These are phyloP conservation scores for Discostella pseudostelligera DNA, from an alignment of 108 stramenopile species.

Conservation along the genomic window DNA sequence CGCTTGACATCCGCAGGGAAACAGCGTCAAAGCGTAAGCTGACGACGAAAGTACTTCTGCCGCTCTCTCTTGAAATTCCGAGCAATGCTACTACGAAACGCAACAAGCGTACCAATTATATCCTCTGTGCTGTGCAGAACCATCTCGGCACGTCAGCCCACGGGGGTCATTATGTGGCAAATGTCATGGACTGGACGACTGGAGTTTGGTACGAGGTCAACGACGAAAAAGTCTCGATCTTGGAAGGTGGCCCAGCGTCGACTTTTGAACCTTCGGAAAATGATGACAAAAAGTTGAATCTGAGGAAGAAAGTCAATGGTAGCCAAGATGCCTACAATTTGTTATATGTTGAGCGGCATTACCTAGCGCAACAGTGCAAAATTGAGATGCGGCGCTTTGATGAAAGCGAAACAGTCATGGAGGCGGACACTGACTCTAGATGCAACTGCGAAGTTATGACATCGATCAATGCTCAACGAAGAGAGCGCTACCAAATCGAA, in stretches of 20 bases:
- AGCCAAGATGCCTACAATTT: constrained; percentile 87
- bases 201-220: constrained; percentile 88
- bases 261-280: constrained; percentile 45
- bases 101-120: constrained; percentile 26
- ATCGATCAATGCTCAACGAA: constrained; percentile 10
- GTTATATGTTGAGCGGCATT: constrained; percentile 76
- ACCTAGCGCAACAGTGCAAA: constrained; percentile 43
- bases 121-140: constrained; percentile 78
- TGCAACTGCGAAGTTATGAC: neutral
- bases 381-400: constrained; percentile 15
- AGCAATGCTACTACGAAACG: neutral
- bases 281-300: constrained; percentile 3
- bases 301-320: constrained; percentile 29
- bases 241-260: constrained; percentile 59
- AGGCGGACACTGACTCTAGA: neutral
- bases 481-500: constrained; percentile 24
- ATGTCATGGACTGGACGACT: constrained; percentile 84
- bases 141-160: constrained; percentile 84
- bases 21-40: constrained; percentile 70
- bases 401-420: constrained; percentile 6
- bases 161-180: constrained; percentile 81
- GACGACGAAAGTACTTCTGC: constrained; percentile 68
- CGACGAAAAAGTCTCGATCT: constrained; percentile 68
- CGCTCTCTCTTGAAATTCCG: constrained; percentile 46
- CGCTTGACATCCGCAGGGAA: neutral